These are phyloP conservation scores for Cucumis hystrix DNA, from an alignment of 306 rosid species.

Conservation along the genomic window DNA sequence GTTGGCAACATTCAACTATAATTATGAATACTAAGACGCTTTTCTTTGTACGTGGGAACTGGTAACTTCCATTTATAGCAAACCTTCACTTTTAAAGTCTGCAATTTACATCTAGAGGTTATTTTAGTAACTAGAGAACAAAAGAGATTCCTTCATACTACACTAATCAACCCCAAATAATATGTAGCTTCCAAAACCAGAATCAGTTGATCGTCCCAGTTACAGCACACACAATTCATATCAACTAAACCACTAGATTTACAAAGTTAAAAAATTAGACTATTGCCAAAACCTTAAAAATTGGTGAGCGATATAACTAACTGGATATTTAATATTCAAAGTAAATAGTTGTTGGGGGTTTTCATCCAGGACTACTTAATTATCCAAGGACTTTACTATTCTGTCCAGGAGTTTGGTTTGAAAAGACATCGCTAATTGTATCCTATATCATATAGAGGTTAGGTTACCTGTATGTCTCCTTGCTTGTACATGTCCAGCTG, in stretches of 20 bases:
- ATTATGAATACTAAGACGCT: background rate
- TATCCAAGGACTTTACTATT: background rate
- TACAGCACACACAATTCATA: background rate
- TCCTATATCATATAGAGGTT: background rate
- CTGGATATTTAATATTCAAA: background rate
- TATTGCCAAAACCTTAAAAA: background rate
- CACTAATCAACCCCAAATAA: background rate
- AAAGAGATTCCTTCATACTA: background rate
- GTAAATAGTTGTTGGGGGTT: background rate
- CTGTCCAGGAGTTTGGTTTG: background rate
- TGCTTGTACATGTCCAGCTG: background rate
- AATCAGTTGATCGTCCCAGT: background rate
- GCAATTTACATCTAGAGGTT: background rate
- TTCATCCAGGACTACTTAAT: background rate
- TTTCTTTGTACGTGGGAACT: background rate
- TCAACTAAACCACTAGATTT: background rate
- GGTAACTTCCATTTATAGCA: background rate
- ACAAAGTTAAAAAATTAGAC: background rate
- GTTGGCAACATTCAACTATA: background rate
- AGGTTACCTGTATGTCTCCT: constrained; percentile 3
- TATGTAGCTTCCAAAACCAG: background rate
- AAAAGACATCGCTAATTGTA: background rate
- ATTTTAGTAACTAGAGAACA: background rate
- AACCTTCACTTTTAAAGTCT: background rate
- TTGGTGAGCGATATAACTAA: background rate